Base-by-base conservation (phyloP, 371 early-diverging fungal genomes). In the Rhizopus arrhizus region DNA sequence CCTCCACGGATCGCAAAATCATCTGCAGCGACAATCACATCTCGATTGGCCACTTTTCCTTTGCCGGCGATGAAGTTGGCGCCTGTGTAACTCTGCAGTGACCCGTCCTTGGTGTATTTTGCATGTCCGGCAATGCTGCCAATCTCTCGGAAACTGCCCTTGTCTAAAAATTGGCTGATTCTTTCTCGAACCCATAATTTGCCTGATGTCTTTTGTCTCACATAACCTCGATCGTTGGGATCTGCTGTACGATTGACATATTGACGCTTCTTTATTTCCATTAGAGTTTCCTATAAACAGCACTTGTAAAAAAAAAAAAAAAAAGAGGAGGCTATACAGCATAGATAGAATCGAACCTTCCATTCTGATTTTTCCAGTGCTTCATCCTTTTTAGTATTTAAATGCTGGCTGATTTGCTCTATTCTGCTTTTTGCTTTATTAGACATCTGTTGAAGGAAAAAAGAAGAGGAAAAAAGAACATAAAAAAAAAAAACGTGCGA, bases 1-100 rank as follows among this genome's bases (percentile, higher is more conserved):
- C 77, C 80, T 50, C 69, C 77, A 41, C 80, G 80, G 53, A 79
- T 74, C 22, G 74, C 68, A 63, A 79, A 71, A 54, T 79, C 77
- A 56, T 76, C 80, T 15, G 75, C 80, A 34, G 67, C 80, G 0
- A 79, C 67, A 57, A 79, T 68, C 5, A 75, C 65, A 58, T 69
- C 65, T 7, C 77, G 57, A 9, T 50, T 15, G 13, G 59, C 50
- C 6, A 73, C 68, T 3, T 53, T 70, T 1, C 72, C 79, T 41
- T 69, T 72, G 8, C 79, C 79, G 36, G 66, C 68, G n/a, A 78
- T 59, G 31, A 75, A 78, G 55, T 78, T 78, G 29, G 73, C 77
- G 12, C 75, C 67, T 5, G 66, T 69, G 45, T 74, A 72, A 8
- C 59, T 61, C 36, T 68, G 58, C 5, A 65, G 32, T 0, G 56